Evolutionary conservation across 2,329 filamentous ascomycete species (phyloP).

Genomic region (Drechslera avenae): DNA sequence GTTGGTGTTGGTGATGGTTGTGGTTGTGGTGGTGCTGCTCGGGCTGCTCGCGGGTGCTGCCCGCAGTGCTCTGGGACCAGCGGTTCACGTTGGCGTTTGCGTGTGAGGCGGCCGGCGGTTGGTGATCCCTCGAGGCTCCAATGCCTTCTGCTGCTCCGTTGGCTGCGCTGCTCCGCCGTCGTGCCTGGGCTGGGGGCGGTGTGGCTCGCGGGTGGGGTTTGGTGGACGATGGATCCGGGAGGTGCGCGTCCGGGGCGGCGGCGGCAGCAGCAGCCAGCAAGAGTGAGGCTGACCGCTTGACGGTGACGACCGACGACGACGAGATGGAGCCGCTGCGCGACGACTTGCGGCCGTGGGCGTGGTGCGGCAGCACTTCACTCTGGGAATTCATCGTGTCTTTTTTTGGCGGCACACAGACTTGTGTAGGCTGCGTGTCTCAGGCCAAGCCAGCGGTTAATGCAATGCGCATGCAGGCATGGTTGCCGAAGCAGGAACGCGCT

Average conservation of each 20-base stretch:
- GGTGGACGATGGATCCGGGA: constrained; percentile 18
- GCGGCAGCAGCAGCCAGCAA: too few relatives aligned
- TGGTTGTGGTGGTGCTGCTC: constrained; percentile 44
- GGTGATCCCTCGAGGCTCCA: constrained; percentile 49
- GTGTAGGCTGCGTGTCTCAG: constrained; percentile 36
- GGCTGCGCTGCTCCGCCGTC: too few relatives aligned
- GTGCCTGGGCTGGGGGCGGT: constrained; percentile 25
- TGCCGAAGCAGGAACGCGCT: constrained; percentile 34
- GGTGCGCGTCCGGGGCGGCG: constrained; percentile 23
- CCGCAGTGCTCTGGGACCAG: constrained; percentile 63
- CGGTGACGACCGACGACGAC: constrained; percentile 50
- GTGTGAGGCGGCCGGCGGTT: constrained; percentile 49
- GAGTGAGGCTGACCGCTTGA: constrained; percentile 51
- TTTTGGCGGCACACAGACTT: not conserved
- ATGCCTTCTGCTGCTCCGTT: constrained; percentile 37
- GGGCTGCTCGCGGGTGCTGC: constrained; percentile 49
- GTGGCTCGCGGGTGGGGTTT: constrained; percentile 34
- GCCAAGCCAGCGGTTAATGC: constrained; percentile 30
- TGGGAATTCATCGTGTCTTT: constrained; percentile 33
- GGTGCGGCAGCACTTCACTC: constrained; percentile 13
- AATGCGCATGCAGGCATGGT: constrained; percentile 37
- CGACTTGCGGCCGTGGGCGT: constrained; percentile 32
- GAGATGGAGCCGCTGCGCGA: constrained; percentile 53
- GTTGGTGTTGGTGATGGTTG: constrained; percentile 46
- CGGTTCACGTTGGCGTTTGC: constrained; percentile 59